Evolutionary conservation across 176 grass and related monocot genomes (phyloP), one percentile per base, ranked within the genome.

Genomic region (Stipa capillata): DNA sequence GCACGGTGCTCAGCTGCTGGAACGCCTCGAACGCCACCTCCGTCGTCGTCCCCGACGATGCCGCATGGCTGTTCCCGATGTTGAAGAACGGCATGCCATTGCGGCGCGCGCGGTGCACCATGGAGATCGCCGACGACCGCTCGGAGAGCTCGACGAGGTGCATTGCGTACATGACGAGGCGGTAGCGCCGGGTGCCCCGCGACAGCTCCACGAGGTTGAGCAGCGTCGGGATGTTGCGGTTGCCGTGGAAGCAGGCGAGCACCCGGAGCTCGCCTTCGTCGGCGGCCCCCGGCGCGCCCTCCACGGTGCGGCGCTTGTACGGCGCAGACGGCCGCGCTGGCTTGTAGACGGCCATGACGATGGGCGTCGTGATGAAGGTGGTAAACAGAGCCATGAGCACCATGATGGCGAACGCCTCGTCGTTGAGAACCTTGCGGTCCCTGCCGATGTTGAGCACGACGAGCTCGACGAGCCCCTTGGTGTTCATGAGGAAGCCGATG

Each of bases 301-400:
- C 83, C 11, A 94, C 64, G 1, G 89, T 89, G 41, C 58, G 89
- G 34, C 87, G 86, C 57, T 94, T 94, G 89, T 94, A 91, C 11
- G 86, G 86, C 35, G 3, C 75, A 24, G 80, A 20, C 4, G 76
- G 86, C 1, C 83, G 74, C 4, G 92, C 89, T 0, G 92, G 92
- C 58, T 94, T 94, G 92, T 94, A 94, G 45, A 94, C 20, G 12
- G 86, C 86, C 83, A 80, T 94, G 80, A 94, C 89, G 68, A 91
- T 42, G 6, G 92, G 89, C 33, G 92, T 89, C 3, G 89, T 91
- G 69, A 94, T 89, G 79, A 94, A 94, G 7, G 92, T 94, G 8
- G 92, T 94, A 79, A 94, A 88, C 32, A 94, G 41, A 0, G 92
- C 92, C 92, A 94, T 94, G 83, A 94, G 89, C 54, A 94, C 89